These are phyloP conservation scores for Bipolaris gigantea DNA, from an alignment of 2,329 filamentous ascomycete genomes.

Conservation along the genomic window DNA sequence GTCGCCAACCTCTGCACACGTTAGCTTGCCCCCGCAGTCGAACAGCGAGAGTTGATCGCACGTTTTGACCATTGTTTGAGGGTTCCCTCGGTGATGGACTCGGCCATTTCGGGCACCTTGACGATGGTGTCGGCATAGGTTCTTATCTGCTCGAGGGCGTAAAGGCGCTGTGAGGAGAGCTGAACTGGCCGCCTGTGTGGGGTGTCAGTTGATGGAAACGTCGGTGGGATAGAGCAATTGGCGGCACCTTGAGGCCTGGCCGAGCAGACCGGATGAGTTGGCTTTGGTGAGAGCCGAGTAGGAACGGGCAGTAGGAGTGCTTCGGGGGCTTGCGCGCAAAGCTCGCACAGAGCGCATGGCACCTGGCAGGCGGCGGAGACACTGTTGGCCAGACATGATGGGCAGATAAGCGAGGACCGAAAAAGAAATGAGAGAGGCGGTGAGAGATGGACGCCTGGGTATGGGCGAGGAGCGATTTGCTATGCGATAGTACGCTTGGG, in stretches of 20 bases:
- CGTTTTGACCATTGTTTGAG: slow-evolving; percentile 92
- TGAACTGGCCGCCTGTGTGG: slow-evolving; percentile 33
- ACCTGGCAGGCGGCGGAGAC: slow-evolving; percentile 41
- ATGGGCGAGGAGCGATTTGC: neutral
- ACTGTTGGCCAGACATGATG: slow-evolving; percentile 44
- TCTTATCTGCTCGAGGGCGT: slow-evolving; percentile 37
- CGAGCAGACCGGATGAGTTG: slow-evolving; percentile 38
- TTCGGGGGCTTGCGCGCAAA: slow-evolving; percentile 35
- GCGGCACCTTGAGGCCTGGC: slow-evolving; percentile 33
- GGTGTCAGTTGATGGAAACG: slow-evolving; percentile 16
- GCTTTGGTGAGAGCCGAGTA: slow-evolving; percentile 41
- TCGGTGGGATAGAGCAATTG: neutral
- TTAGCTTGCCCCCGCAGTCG: slow-evolving; percentile 8
- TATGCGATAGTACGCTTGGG: neutral
- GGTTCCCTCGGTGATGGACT: slow-evolving; percentile 97
- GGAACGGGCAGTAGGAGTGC: slow-evolving; percentile 35
- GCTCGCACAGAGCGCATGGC: slow-evolving; percentile 35
- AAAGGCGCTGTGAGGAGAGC: slow-evolving; percentile 30
- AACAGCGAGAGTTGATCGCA: slow-evolving; percentile 29
- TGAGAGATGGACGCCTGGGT: slow-evolving; percentile 15
- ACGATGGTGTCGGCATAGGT: slow-evolving; percentile 74
- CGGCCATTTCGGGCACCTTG: slow-evolving; percentile 97
- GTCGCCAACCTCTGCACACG: slow-evolving; percentile 72
- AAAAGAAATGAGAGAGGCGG: slow-evolving; percentile 13
- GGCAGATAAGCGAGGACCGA: slow-evolving; percentile 9